These are phyloP conservation scores for Puccinia triticina DNA, from an alignment of 1,284 basidiomycete genomes.

Conservation along the genomic window DNA sequence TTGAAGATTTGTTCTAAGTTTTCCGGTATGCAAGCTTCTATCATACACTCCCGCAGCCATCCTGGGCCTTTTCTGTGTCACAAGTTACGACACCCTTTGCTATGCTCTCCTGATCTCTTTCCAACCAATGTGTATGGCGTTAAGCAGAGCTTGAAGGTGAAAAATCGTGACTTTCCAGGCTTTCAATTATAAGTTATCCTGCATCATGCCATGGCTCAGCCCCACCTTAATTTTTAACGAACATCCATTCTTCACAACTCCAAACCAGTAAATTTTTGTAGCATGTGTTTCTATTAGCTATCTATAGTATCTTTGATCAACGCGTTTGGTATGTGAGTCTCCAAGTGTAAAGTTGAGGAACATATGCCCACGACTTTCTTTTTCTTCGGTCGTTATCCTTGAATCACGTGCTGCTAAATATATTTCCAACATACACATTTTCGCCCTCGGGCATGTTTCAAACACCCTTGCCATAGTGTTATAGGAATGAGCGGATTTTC, in stretches of 20 bases:
- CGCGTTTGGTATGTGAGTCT: too few relatives aligned
- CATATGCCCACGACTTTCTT: background rate
- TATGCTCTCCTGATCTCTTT: background rate
- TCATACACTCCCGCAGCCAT: background rate
- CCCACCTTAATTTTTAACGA: background rate
- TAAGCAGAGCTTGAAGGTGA: background rate
- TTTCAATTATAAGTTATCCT: background rate
- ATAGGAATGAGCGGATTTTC: constrained; percentile 13
- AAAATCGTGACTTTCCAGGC: background rate
- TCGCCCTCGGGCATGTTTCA: background rate
- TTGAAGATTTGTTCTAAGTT: too few relatives aligned
- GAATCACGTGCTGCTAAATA: too few relatives aligned
- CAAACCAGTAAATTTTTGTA: background rate
- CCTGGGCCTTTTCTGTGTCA: background rate
- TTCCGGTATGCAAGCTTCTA: background rate
- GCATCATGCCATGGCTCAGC: background rate
- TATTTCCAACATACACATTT: constrained; percentile 16
- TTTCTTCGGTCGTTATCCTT: background rate
- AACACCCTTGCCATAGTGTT: background rate
- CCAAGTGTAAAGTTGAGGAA: background rate
- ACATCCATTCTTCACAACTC: background rate
- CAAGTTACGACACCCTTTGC: background rate
- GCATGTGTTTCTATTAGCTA: too few relatives aligned
- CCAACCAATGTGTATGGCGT: background rate
- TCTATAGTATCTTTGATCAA: too few relatives aligned